Base-by-base conservation (phyloP, 805 yeast genomes). In the Cyberlindnera japonica region DNA sequence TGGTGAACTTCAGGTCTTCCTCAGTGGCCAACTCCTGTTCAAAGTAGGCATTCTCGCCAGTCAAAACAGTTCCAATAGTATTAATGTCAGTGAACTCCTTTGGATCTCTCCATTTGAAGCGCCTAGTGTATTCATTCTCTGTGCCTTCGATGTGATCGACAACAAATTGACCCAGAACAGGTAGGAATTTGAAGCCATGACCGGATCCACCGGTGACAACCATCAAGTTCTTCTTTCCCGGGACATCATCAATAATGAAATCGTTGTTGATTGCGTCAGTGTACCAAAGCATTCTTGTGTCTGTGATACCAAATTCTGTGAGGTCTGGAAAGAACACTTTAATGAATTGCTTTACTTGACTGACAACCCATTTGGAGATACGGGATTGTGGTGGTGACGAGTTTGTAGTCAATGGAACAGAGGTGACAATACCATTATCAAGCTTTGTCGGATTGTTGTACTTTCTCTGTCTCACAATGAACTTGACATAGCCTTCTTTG, bases 191-290 rank as follows among this genome's bases (percentile, higher is more conserved):
- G 40, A 63, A 62, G 1, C 58, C 67, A 45, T 63, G 65, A 3
- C 67, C 67, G 5, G 63, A 60, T 3, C 64, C 67, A 34, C 67
- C 66, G 18, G 64, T 57, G n/a, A 58, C 64, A 11, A 62, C 46
- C 6, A 63, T 35, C 24, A 63, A 37, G 17, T 52, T 53, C 21
- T 50, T 50, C 23, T 49, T 49, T 8, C 38, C 46, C 18, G 67
- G 64, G 29, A 44, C 52, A 26, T 47, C 49, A 31, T 55, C 62
- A 21, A 58, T 46, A 18, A 62, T 42, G 37, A 54, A 61, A 33
- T 63, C 64, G 25, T 59, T 56, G 33, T 61, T 54, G 15, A 60
- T 60, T 3, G 66, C 51, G 40, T 63, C 67, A 5, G 63, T 61
- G 39, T 62, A 63, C 67, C 67, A 72, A 42, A 69, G 64, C 58